Base-by-base conservation (phyloP, 2,329 filamentous ascomycete genomes). In the Cephalotrichum gorgonifer region DNA sequence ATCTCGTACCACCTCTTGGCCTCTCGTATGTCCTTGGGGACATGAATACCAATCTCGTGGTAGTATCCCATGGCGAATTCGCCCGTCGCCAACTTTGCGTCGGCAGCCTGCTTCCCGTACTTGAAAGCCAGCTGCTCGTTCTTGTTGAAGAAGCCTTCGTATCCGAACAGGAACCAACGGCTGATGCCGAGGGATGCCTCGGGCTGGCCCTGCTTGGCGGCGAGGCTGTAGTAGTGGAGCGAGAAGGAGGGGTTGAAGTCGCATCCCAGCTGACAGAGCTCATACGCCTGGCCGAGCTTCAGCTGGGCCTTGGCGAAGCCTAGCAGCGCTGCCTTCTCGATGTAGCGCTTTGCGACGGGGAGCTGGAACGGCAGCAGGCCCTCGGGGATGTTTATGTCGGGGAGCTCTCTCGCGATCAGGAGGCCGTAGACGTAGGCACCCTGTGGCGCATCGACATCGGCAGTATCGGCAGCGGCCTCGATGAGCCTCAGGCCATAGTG, bases 1-100 rank as follows among this genome's bases (percentile, higher is more conserved):
- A 88, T 83, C 55, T 86, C 80, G 62, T 98, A 98, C 93, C 93
- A 98, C 54, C 75, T 81, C 54, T 85, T 76, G 1, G 93, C 91
- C 62, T 93, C 86, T 45, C 81, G 77, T 39, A 96, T 68, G 61
- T 91, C 87, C 55, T 88, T 85, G n/a, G 81, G 78, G 23, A 94
- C 86, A 60, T 89, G 83, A 62, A 98, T 95, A 56, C 93, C 93
- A 57, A 98, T 94, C 64, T 98, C 93, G 62, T 93, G 81, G 69
- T 97, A 98, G 66, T 98, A 98, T 0, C 93, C 93, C 64, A 98
- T 80, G 25, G 93, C 93, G 60, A 98, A 98, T 64, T 97, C 89
- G 44, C 90, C 93, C 0, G 90, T 97, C 0, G 88, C 76, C 44
- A 97, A 75, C 49, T 89, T 89, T 35, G 82, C 79, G 46, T 80